phyloP scores from a whole-genome alignment of 495 filamentous ascomycete genomes.

The Arthonia radiata region DNA sequence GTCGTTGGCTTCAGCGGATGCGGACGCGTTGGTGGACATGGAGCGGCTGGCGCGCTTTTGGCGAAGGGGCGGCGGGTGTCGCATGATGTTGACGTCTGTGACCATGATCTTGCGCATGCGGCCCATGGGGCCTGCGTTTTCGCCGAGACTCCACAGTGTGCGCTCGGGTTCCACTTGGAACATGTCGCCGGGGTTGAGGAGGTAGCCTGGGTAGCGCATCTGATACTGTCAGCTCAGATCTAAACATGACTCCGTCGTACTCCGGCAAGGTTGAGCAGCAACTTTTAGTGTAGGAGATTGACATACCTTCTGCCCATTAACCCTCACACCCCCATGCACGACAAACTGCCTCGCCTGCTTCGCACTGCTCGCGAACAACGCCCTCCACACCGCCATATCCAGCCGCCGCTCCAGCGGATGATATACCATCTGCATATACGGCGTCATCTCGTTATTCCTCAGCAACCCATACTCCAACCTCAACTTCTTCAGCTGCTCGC shows the following conservation, averaged over 20 bases:
- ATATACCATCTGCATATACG: constrained; percentile 83
- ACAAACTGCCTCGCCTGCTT: constrained; percentile 86
- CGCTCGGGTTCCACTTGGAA: constrained; percentile 81
- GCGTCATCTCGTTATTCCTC: constrained; percentile 33
- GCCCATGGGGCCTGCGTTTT: too few relatives aligned
- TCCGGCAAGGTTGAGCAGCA: constrained; percentile 2
- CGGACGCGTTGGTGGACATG: too few relatives aligned
- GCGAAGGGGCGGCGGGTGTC: too few relatives aligned
- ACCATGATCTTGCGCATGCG: too few relatives aligned
- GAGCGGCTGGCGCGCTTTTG: too few relatives aligned
- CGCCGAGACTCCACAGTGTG: too few relatives aligned
- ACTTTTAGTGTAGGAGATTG: not conserved
- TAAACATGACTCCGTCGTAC: not conserved
- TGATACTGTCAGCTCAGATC: constrained; percentile 13
- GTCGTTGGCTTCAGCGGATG: too few relatives aligned
- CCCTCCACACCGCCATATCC: constrained; percentile 75
- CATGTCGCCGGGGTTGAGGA: constrained; percentile 91
- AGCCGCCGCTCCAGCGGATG: constrained; percentile 73
- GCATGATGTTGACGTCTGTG: too few relatives aligned
- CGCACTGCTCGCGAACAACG: constrained; percentile 85
- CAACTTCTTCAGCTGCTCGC: too few relatives aligned
- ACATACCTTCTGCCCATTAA: constrained; percentile 81
- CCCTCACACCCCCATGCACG: constrained; percentile 73
- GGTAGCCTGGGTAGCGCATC: constrained; percentile 85
- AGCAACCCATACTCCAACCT: too few relatives aligned